Conservation (phyloP, 495 filamentous ascomycete species). For the Talaromyces wortmannii region DNA sequence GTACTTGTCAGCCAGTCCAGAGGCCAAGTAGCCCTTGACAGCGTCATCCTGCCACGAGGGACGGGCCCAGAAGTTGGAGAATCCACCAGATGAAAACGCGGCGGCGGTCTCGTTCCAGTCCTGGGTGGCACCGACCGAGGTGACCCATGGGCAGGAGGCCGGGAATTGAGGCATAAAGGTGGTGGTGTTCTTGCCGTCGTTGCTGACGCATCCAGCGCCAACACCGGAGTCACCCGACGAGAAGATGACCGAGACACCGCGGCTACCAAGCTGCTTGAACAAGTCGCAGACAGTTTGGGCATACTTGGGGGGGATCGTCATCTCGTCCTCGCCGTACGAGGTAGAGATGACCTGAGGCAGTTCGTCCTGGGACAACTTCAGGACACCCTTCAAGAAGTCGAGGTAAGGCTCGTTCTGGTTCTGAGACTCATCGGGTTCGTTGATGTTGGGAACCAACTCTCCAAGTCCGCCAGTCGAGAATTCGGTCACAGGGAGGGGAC, state of each 20-base stretch:
- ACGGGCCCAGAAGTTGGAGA: slow-evolving; percentile 56
- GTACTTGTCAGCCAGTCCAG: slow-evolving; percentile 35
- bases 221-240: slow-evolving; percentile 68
- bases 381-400: slow-evolving; percentile 57
- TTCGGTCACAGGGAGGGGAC: slow-evolving; percentile 54
- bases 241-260: slow-evolving; percentile 68
- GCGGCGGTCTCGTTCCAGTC: slow-evolving; percentile 49
- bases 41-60: slow-evolving; percentile 55
- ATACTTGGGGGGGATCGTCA: slow-evolving; percentile 60
- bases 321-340: slow-evolving; percentile 76
- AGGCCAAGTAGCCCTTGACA: slow-evolving; percentile 48
- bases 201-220: slow-evolving; percentile 56
- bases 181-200: slow-evolving; percentile 58
- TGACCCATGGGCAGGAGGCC: slow-evolving; percentile 66
- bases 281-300: slow-evolving; percentile 64
- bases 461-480: slow-evolving; percentile 57
- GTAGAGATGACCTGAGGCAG: slow-evolving; percentile 71
- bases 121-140: slow-evolving; percentile 61
- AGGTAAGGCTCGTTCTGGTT: slow-evolving; percentile 73
- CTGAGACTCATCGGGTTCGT: slow-evolving; percentile 41
- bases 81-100: slow-evolving; percentile 59
- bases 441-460: slow-evolving; percentile 52
- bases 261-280: slow-evolving; percentile 65
- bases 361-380: slow-evolving; percentile 39
- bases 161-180: slow-evolving; percentile 67